Evolutionary conservation across 2,329 filamentous ascomycete species (phyloP), one percentile per base, ranked within the genome.

Genomic region (Aspergillus ibericus): DNA sequence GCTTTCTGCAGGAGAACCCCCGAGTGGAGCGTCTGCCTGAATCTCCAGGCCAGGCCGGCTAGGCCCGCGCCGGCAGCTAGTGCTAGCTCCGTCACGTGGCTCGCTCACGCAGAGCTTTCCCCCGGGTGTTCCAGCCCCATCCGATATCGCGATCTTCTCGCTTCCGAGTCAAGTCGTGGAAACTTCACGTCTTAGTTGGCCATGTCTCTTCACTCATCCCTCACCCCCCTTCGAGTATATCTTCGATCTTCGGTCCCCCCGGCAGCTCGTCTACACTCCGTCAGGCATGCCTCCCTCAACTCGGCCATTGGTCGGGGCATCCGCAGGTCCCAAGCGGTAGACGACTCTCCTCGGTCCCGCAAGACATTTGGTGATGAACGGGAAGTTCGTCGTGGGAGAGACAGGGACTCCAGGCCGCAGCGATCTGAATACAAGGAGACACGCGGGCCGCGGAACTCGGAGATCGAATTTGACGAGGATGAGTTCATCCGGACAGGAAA

Each of bases 301-400:
- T 89, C 88, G 9, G 88, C 88, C 44, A 92, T 92, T 68, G 84
- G 86, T 63, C 80, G 83, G 47, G 89, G 89, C 13, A 79, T 91
- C 55, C 84, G 86, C 68, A 77, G 72, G 73, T 84, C 64, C 12
- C 65, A 44, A 12, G 55, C 27, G 15, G 20, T 55, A 56, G 53
- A 58, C 5, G 48, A 55, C 27, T 20, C 46, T 5, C 32, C 40
- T 38, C 49, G 34, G 12, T 27, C 29, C 8, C 46, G 42, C 18
- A 51, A 46, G 13, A 5, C 20, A 4, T 32, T 40, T 29, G 51
- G 27, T 4, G 32, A 49, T 40, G 57, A 50, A 29, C 58, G 35
- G 36, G 36, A 32, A 12, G 10, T 18, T 9, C 10, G 32, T 15
- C 18, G 29, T 9, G 32, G 12, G 9, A 35, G 47, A 9, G 29